A percentile compares a stretch with the other conserved stretches of the same genome.
Evolutionary conservation across 805 yeast genomes (phyloP).

Genomic region (Saturnispora mendoncae): DNA sequence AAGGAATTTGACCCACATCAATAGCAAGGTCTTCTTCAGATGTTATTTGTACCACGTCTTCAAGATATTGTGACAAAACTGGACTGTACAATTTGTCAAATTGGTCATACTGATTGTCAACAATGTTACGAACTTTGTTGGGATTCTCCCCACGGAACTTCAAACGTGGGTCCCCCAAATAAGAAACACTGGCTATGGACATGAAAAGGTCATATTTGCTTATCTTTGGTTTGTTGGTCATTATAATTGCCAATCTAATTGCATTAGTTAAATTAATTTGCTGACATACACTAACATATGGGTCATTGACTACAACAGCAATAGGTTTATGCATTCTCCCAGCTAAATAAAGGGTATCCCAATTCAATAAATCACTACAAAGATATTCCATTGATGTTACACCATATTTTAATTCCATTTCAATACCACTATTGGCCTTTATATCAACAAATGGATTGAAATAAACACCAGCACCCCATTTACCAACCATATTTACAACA

Average conservation of each 20-base stretch:
- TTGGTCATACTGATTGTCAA: slow-evolving; percentile 57
- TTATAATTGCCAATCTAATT: slow-evolving; percentile 53
- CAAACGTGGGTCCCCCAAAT: slow-evolving; percentile 86
- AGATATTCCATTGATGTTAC: slow-evolving; percentile 58
- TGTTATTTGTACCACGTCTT: slow-evolving; percentile 21
- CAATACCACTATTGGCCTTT: slow-evolving; percentile 32
- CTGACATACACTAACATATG: slow-evolving; percentile 55
- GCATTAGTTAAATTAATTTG: slow-evolving; percentile 75
- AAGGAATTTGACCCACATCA: too few relatives aligned
- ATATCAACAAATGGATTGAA: slow-evolving; percentile 83
- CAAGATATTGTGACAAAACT: slow-evolving; percentile 36
- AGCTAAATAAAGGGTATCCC: slow-evolving; percentile 82
- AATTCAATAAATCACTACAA: slow-evolving; percentile 62
- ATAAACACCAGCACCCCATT: slow-evolving; percentile 81
- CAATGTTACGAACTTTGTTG: slow-evolving; percentile 77
- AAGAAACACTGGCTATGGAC: slow-evolving; percentile 72
- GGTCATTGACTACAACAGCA: slow-evolving; percentile 57
- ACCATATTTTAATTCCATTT: slow-evolving; percentile 65
- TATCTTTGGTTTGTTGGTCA: slow-evolving; percentile 33
- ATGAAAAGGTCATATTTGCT: slow-evolving; percentile 50
- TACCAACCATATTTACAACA: slow-evolving; percentile 49
- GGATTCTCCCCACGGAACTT: slow-evolving; percentile 87
- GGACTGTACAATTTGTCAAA: slow-evolving; percentile 75
- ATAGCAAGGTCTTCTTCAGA: too few relatives aligned
- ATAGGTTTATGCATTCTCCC: slow-evolving; percentile 95